A percentile compares a stretch with the other conserved stretches of the same genome.
phyloP scores from a whole-genome alignment of 495 filamentous ascomycete genomes.

The Podospora tetraspora region DNA sequence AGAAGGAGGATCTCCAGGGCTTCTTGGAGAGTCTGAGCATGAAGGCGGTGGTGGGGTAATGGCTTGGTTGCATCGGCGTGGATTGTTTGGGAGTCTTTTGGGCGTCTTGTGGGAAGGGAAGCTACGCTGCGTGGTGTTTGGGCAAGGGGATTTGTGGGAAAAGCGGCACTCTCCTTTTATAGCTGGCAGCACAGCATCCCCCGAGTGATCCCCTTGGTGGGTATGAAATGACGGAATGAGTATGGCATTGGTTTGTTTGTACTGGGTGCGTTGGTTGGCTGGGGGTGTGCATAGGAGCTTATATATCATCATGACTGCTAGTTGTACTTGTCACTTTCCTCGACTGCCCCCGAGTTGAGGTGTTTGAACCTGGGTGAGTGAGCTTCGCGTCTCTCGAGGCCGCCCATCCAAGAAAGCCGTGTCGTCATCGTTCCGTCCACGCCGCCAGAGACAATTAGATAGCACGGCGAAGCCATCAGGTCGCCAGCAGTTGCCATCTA shows the following conservation, averaged over 20 bases:
- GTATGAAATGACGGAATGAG: constrained; percentile 10
- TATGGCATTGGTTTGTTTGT: neutral
- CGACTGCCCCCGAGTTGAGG: neutral
- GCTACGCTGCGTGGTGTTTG: neutral
- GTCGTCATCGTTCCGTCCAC: neutral
- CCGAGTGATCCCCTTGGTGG: neutral
- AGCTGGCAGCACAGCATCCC: neutral
- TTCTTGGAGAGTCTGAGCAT: constrained; percentile 90
- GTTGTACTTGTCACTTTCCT: neutral
- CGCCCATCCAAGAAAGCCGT: neutral
- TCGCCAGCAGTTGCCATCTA: neutral
- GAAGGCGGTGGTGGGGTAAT: constrained; percentile 82
- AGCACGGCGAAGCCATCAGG: neutral
- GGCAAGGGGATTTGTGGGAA: neutral
- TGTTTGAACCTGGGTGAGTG: neutral
- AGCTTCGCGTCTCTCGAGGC: neutral
- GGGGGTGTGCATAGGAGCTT: neutral
- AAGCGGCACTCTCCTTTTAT: neutral
- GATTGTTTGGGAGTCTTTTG: neutral
- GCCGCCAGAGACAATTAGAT: neutral
- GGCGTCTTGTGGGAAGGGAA: neutral
- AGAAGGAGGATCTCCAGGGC: constrained; percentile 86
- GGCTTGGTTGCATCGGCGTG: neutral
- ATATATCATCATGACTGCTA: neutral
- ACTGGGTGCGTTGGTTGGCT: neutral